These are phyloP conservation scores for Zygnema circumcarinatum DNA, from an alignment of 139 green algal species.

Conservation along the genomic window DNA sequence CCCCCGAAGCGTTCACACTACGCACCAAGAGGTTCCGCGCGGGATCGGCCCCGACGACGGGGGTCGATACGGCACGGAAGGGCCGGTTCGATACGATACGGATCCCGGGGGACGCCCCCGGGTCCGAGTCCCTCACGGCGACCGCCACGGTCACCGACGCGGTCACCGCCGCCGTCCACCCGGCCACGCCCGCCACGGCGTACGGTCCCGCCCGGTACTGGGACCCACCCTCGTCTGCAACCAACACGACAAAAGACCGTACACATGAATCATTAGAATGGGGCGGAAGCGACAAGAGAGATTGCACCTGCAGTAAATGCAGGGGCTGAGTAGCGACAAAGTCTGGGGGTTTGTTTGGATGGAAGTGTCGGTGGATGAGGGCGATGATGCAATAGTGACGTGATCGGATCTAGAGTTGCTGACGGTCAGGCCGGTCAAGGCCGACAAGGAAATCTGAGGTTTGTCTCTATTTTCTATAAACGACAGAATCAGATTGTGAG, in stretches of 20 bases:
- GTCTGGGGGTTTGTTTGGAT: no score
- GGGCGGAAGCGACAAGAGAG: no score
- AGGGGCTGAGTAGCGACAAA: not conserved
- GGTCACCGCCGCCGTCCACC: not conserved
- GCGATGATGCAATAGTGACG: no score
- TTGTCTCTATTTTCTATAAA: no score
- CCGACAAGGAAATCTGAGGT: no score
- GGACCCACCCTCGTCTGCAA: not conserved
- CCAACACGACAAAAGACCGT: no score
- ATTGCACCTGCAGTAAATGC: not conserved
- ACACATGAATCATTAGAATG: no score
- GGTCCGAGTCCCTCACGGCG: constrained; percentile 15
- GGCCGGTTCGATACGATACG: constrained; percentile 46
- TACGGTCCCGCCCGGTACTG: not conserved
- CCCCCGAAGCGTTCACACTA: not conserved
- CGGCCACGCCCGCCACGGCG: constrained; percentile 4
- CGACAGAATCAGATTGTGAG: no score
- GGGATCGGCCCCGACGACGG: constrained; percentile 31
- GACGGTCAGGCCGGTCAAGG: no score
- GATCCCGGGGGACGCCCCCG: constrained; percentile 31
- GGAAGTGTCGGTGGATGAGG: no score
- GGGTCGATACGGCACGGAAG: constrained; percentile 38
- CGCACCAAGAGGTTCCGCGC: constrained; percentile 21
- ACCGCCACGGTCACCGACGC: constrained; percentile 11
- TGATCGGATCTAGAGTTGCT: no score